phyloP scores from a whole-genome alignment of 2,329 filamentous ascomycete species.

The Stemphylium vesicarium region DNA sequence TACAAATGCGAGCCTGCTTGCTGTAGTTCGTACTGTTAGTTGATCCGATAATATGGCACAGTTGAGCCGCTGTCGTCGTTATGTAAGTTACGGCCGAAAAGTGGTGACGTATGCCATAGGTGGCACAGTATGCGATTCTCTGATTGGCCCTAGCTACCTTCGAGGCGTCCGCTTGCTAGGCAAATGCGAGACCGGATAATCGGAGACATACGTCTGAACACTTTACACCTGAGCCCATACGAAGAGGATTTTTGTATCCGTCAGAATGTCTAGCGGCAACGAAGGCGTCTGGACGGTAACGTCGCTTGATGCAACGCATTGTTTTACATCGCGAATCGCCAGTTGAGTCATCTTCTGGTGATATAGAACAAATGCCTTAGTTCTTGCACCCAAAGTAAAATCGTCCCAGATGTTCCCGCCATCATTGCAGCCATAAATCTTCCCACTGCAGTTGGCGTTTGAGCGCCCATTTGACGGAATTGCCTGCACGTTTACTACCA shows the following conservation, averaged over 20 bases:
- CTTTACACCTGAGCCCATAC: not conserved
- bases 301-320: too few species aligned
- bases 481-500: too few species aligned
- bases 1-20: not conserved
- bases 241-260: not conserved
- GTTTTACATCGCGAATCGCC: too few species aligned
- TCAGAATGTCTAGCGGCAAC: not conserved
- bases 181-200: not conserved
- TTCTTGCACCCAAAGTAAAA: too few species aligned
- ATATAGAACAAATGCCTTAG: too few species aligned
- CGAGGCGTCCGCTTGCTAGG: not conserved
- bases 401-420: too few species aligned
- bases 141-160: not conserved
- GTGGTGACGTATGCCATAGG: slow-evolving; percentile 9
- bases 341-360: too few species aligned
- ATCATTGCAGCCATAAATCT: too few species aligned
- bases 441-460: too few species aligned
- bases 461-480: too few species aligned
- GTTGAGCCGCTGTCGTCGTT: not conserved
- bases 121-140: slow-evolving; percentile 1
- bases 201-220: not conserved
- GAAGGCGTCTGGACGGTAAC: too few species aligned
- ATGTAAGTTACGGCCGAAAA: slow-evolving; percentile 2
- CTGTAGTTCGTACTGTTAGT: not conserved
- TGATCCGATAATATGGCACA: not conserved